Conservation (phyloP, 305 asterid genomes). For the Lippia alba region DNA sequence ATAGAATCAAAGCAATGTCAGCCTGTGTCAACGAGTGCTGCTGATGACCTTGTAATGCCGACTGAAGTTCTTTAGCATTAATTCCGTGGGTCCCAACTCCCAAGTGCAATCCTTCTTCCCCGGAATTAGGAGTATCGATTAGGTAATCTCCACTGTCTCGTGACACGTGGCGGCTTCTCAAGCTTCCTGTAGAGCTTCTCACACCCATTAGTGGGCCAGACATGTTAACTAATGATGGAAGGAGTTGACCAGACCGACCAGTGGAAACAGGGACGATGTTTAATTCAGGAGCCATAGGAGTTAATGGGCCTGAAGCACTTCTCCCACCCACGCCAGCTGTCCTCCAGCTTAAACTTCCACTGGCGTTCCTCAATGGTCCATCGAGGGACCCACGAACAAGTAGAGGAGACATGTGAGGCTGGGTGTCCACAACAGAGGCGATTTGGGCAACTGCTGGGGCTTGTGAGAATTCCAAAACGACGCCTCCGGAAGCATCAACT, state of each 20-base stretch:
- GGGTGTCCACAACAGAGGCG: slow-evolving; percentile 78
- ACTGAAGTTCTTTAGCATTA: slow-evolving; percentile 96
- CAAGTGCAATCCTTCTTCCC: slow-evolving; percentile 85
- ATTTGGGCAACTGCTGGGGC: slow-evolving; percentile 85
- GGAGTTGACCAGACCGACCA: slow-evolving; percentile 96
- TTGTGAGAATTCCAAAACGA: slow-evolving; percentile 92
- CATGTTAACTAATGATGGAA: slow-evolving; percentile 95
- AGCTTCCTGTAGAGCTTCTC: slow-evolving; percentile 95
- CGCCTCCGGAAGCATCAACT: slow-evolving; percentile 70
- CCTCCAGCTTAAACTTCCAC: slow-evolving; percentile 99
- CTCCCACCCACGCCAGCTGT: slow-evolving; percentile 96
- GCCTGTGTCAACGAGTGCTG: slow-evolving; percentile 95
- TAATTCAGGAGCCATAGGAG: slow-evolving; percentile 93
- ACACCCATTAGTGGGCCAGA: slow-evolving; percentile 99
- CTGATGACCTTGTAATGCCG: slow-evolving; percentile 99
- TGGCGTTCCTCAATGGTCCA: slow-evolving; percentile 93
- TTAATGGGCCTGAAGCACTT: slow-evolving; percentile 97
- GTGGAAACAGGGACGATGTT: slow-evolving; percentile 85
- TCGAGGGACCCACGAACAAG: slow-evolving; percentile 98
- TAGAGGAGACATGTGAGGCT: slow-evolving; percentile 99
- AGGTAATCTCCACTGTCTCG: slow-evolving; percentile 98
- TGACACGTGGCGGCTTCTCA: slow-evolving; percentile 97
- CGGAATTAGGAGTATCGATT: slow-evolving; percentile 96
- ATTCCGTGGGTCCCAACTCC: slow-evolving; percentile 74
- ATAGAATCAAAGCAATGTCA: slow-evolving; percentile 89